Base-by-base conservation (phyloP, 176 grass and related monocot species). In the Triticum urartu region DNA sequence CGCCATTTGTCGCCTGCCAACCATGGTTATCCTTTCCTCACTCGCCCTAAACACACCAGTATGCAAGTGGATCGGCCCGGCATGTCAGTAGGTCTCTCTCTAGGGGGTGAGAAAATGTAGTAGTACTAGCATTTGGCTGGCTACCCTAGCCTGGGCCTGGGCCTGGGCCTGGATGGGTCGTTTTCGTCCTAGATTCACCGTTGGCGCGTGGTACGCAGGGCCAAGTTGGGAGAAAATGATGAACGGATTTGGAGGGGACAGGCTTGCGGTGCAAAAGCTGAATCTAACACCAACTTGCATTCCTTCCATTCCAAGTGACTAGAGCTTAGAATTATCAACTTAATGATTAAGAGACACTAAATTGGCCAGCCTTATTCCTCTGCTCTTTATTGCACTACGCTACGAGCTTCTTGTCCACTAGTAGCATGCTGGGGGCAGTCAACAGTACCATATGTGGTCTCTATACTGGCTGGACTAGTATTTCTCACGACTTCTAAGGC, bases 1-100 rank as follows among this genome's bases (percentile, higher is more conserved):
- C 39, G 24, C 65, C 73, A 34, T 65, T 87, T 90, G 89, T 87
- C 89, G 24, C 42, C 24, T 33, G 38, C 70, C 28, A 17, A 21
- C 54, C 40, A 35, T 39, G 21, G 6, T 17, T 79, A 61, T 79
- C 56, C 30, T 79, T 36, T 42, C 36, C 20, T 43, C 38, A 6
- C 69, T 20, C 5, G 4, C 64, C 28, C 28, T 18, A 67, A 67
- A 67, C 28, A 67, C 28, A 15, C 5, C 1, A 54, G 50, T 6
- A 54, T 17, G 48, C 48, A 52, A 52, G 48, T 52, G 48, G 48
- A 47, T 47, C 43, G 43, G 43, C 11, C 11, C 43, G 43, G 5
- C 48, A 5, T 52, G 48, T 52, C 48, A 52, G 48, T 52, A 0
- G 48, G 48, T 17, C 48, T 50, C 47, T 50, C 34, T 35, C 34